Percentiles rank a stretch among this genome's conserved stretches.
Evolutionary conservation across 1,284 basidiomycete genomes (phyloP).

Genomic region (Puccinia coronata): DNA sequence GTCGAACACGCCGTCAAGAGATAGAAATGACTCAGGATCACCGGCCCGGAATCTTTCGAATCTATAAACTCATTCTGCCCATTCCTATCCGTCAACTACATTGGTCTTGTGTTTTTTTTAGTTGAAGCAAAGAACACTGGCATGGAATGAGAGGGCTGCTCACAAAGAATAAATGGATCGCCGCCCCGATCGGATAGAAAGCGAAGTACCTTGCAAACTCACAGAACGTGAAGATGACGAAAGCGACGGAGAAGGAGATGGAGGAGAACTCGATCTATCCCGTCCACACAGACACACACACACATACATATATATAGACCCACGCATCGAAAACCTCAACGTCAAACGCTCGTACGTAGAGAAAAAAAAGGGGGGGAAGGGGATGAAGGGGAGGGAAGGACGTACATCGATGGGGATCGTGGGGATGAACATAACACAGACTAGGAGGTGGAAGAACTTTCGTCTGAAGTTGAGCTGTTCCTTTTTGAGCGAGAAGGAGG

Average conservation of each 20-base stretch:
- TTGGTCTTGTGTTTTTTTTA: too few relatives aligned
- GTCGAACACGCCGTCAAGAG: conserved; percentile 90
- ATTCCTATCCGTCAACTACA: background rate
- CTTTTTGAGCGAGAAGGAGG: background rate
- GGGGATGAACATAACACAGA: conserved; percentile 93
- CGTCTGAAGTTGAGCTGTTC: conserved; percentile 76
- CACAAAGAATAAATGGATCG: conserved; percentile 86
- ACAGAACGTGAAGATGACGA: conserved; percentile 88
- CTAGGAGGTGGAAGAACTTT: conserved; percentile 95
- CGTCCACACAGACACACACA: background rate
- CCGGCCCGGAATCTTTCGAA: conserved; percentile 90
- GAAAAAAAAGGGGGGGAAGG: too few relatives aligned
- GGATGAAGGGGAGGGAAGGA: conserved; percentile 53
- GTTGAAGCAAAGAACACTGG: too few relatives aligned
- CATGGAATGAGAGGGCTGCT: too few relatives aligned
- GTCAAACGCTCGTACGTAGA: too few relatives aligned
- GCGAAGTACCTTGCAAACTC: conserved; percentile 98
- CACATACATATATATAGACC: too few relatives aligned
- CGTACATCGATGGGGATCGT: conserved; percentile 87
- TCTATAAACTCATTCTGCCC: conserved; percentile 83
- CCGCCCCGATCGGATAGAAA: conserved; percentile 90
- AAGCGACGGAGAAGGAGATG: conserved; percentile 79
- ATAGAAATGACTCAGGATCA: conserved; percentile 96
- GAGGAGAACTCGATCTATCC: conserved; percentile 49
- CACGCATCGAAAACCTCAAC: too few relatives aligned